Evolutionary conservation across 2,329 filamentous ascomycete genomes (phyloP).

Genomic region (Phialocephala sp.): DNA sequence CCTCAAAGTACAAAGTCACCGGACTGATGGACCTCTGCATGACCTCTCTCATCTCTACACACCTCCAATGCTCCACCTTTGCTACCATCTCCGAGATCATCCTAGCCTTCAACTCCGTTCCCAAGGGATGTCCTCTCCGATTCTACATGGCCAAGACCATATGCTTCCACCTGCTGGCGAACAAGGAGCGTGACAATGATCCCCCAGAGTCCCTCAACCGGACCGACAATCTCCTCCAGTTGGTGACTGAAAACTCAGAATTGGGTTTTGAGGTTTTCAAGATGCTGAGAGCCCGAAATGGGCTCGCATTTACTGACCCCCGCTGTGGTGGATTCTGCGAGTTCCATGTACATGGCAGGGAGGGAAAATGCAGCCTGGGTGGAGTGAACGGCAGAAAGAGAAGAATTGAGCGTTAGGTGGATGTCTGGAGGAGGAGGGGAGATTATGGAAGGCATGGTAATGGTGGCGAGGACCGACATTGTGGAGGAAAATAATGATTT

Average conservation of each 20-base stretch:
- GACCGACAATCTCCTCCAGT: neutral
- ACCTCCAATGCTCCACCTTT: neutral
- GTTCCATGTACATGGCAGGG: neutral
- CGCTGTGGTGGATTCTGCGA: neutral
- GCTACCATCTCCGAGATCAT: neutral
- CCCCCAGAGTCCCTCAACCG: neutral
- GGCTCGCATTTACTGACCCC: neutral
- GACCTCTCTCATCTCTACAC: neutral
- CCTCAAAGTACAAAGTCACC: neutral
- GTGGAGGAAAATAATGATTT: neutral
- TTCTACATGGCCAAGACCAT: neutral
- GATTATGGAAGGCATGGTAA: neutral
- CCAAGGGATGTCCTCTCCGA: neutral
- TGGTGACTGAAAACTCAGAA: neutral
- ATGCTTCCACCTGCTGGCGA: neutral
- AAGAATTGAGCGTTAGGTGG: neutral
- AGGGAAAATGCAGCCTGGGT: neutral
- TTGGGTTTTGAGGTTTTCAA: neutral
- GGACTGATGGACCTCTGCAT: neutral
- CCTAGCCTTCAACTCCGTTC: neutral
- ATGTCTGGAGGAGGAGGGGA: neutral
- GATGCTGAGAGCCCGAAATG: neutral
- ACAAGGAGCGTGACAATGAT: neutral
- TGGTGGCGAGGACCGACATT: neutral
- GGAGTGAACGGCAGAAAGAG: neutral